Evolutionary conservation across 768 basidiomycete species (phyloP), one percentile per base, ranked within the genome.

Genomic region (Lactarius evosmus): DNA sequence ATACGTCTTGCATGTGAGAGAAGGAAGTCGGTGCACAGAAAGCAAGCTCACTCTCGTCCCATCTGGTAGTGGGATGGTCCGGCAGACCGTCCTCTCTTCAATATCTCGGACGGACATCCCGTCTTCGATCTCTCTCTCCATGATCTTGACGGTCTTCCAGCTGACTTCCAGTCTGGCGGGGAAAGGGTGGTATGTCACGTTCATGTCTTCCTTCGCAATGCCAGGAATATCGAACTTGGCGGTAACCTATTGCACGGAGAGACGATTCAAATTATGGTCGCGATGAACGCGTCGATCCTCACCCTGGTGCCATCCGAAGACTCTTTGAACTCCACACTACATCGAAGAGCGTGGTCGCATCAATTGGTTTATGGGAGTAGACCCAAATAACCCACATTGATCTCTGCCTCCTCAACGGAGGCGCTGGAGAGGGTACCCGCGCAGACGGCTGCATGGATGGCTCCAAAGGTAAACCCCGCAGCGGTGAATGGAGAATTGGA

Each of bases 161-260:
- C 83, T 86, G 41, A 91, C 78, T 40, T 87, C 78, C 11, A 91
- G 75, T 51, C 82, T 76, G 67, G 82, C 75, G 58, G 63, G 63
- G 36, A 41, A 49, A 27, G 80, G 79, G 58, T 87, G 86, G 68
- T 83, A 91, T 71, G 84, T 89, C 70, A 91, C 85, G 67, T 91
- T 88, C 60, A 89, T 82, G 65, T 91, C 84, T 62, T 89, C 82
- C 72, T 89, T 91, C 70, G 78, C 79, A 49, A 91, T 82, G 32
- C 87, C 86, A 3, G 80, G 80, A 69, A 91, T 76, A 63, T 89
- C 86, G 71, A 90, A 89, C 56, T 82, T 88, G 27, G 86, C 87
- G 27, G 85, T 85, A 53, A 88, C 81, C 71, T 85, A 49, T 36
- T 41, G 33, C 40, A 55, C 30, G 32, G 29, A 66, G 53, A 66